These are phyloP conservation scores for Stramenopiles sp. DNA, from an alignment of 352 stramenopile genomes.

Conservation along the genomic window DNA sequence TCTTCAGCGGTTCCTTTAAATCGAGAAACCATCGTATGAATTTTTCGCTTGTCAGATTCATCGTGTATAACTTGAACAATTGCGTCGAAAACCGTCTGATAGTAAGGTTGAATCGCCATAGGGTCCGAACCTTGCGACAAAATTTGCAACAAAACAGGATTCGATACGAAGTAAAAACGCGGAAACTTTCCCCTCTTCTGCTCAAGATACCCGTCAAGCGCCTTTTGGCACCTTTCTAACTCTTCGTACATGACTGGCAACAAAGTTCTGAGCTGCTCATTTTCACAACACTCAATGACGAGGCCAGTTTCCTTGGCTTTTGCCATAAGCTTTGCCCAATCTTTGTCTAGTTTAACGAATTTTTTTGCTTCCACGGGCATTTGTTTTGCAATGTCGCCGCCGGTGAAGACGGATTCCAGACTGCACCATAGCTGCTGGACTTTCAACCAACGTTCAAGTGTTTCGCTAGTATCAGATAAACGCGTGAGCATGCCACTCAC, in stretches of 20 bases:
- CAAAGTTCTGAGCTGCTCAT: slow-evolving; percentile 86
- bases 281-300: slow-evolving; percentile 74
- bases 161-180: slow-evolving; percentile 96
- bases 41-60: slow-evolving; percentile 91
- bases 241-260: slow-evolving; percentile 90
- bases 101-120: slow-evolving; percentile 93
- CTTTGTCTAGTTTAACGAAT: slow-evolving; percentile 91
- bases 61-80: slow-evolving; percentile 91
- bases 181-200: slow-evolving; percentile 96
- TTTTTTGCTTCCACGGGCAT: slow-evolving; percentile 95
- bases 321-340: slow-evolving; percentile 94
- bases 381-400: slow-evolving; percentile 94
- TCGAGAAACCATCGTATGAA: slow-evolving; percentile 70
- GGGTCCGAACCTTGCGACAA: slow-evolving; percentile 88
- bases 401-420: slow-evolving; percentile 92
- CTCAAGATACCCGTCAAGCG: slow-evolving; percentile 89
- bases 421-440: slow-evolving; percentile 96
- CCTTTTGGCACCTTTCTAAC: slow-evolving; percentile 95
- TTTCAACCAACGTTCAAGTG: slow-evolving; percentile 88
- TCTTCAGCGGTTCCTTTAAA: slow-evolving; percentile 65
- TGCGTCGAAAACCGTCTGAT: slow-evolving; percentile 97
- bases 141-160: slow-evolving; percentile 87
- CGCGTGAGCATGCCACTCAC: slow-evolving; percentile 75
- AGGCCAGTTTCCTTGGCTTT: slow-evolving; percentile 67
- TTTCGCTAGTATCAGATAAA: slow-evolving; percentile 87